A percentile compares a stretch with the other conserved stretches of the same genome.
These are phyloP conservation scores for Helminthosporium solani DNA, from an alignment of 2,329 filamentous ascomycete genomes.

Conservation along the genomic window DNA sequence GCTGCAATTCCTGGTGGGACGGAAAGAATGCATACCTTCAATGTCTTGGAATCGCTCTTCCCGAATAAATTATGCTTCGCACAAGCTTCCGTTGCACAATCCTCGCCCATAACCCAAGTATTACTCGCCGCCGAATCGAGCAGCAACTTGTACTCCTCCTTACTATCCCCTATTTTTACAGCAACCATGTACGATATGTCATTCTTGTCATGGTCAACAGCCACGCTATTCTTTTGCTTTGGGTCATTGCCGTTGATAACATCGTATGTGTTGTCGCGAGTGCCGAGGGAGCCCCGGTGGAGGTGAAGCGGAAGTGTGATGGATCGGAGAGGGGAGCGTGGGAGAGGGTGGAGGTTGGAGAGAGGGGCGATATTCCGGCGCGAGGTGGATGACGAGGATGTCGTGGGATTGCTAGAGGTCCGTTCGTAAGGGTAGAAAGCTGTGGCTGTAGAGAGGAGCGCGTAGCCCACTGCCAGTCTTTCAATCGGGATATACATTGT, in stretches of 20 bases:
- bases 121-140: slow-evolving; percentile 61
- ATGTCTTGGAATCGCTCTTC: slow-evolving; percentile 62
- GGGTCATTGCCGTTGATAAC: slow-evolving; percentile 40
- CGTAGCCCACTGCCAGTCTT: slow-evolving; percentile 27
- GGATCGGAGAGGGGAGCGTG: neutral
- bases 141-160: slow-evolving; percentile 54
- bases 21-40: slow-evolving; percentile 41
- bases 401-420: slow-evolving; percentile 11
- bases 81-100: slow-evolving; percentile 68
- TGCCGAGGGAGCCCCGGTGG: slow-evolving; percentile 28
- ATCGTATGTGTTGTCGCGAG: slow-evolving; percentile 52
- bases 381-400: neutral
- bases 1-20: neutral
- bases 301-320: slow-evolving; percentile 34
- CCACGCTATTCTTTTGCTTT: slow-evolving; percentile 47
- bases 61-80: slow-evolving; percentile 69
- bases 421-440: slow-evolving; percentile 41
- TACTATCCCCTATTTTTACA: slow-evolving; percentile 52
- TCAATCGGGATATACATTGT: slow-evolving; percentile 30
- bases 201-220: slow-evolving; percentile 55
- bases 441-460: slow-evolving; percentile 25
- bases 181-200: slow-evolving; percentile 58
- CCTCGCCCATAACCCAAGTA: slow-evolving; percentile 78
- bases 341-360: neutral
- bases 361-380: neutral